Base-by-base conservation (phyloP, 2,329 filamentous ascomycete genomes). In the Arthrobotrys pseudoclavata region DNA sequence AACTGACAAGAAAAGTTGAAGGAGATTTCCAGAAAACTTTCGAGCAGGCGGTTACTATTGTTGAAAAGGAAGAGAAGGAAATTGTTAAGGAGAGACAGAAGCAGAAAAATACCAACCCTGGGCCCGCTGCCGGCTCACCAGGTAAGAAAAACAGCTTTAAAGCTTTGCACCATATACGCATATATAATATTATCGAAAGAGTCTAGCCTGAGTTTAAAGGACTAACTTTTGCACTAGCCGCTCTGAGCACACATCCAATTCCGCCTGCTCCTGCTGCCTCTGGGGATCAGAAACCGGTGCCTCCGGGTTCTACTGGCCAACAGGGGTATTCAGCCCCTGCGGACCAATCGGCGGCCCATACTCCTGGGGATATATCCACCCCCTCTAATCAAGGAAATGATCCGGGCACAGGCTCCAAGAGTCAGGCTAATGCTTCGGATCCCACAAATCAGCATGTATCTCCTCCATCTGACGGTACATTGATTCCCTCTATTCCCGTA, bases 21-120 rank as follows among this genome's bases (percentile, higher is more conserved):
- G 40, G 13, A 20, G 24, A 26, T n/a, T 22, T 37, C 29, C 20
- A 22, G 24, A 12, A 31, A 24, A 48, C 52, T 2, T 48, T 69
- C 20, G 7, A 37, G 12, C 37, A 69, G 5, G 26, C 52, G 2
- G 34, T 69, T n/a, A 24, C 50, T 7, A 47, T 18, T 15, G 66
- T 69, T 2, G 37, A 71, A 20, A 18, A 63, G 20, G 68, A 64
- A 24, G 45, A 53, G 47, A 15, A 18, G 45, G 22, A 24, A 31
- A 10, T 15, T 15, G 13, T 57, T 26, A 31, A 62, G 42, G 40
- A 52, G 26, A 42, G 15, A 18, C 15, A 31, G 15, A 53, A 31
- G 6, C 24, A 10, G 13, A 31, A 10, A 18, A 18, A 18, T 18
- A 7, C 12, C 4, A n/a, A 15, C 6, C 9, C 20, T 34, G 22